Percentiles rank a stretch among this genome's conserved stretches.
Evolutionary conservation across 192 early-diverging fungal genomes (phyloP).

Genomic region (Backusella tuberculispora): DNA sequence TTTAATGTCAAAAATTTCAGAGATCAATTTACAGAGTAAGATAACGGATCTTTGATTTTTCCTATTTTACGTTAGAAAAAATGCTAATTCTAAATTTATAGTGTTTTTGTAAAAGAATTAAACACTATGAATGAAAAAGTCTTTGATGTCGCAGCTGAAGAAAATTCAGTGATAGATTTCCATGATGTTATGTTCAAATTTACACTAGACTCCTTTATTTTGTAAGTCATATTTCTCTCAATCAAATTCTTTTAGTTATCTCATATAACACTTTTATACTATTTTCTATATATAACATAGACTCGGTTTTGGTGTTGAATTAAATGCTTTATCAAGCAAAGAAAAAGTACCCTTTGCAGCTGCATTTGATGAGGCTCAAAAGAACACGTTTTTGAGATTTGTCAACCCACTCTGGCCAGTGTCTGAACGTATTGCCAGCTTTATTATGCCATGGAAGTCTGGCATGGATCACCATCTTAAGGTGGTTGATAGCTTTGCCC

Average conservation of each 20-base stretch:
- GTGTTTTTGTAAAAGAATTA: slow-evolving; percentile 36
- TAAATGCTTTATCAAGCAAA: slow-evolving; percentile 44
- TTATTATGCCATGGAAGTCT: slow-evolving; percentile 23
- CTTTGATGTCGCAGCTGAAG: slow-evolving; percentile 28
- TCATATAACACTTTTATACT: not conserved
- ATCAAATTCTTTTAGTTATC: not conserved
- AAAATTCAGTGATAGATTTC: slow-evolving; percentile 43
- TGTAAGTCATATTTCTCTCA: slow-evolving; percentile 22
- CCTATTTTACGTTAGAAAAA: not conserved
- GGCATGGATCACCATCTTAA: slow-evolving; percentile 37
- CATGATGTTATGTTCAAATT: slow-evolving; percentile 52
- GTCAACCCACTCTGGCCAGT: slow-evolving; percentile 31
- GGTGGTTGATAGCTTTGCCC: slow-evolving; percentile 36
- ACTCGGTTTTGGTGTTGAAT: slow-evolving; percentile 52
- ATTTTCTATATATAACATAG: slow-evolving; percentile 19
- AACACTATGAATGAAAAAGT: slow-evolving; percentile 14
- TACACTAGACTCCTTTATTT: slow-evolving; percentile 46
- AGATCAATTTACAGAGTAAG: slow-evolving; percentile 40
- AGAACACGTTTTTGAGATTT: slow-evolving; percentile 39
- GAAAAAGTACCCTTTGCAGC: slow-evolving; percentile 51
- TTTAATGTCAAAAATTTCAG: slow-evolving; percentile 43
- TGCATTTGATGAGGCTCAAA: slow-evolving; percentile 59
- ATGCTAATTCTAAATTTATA: not conserved
- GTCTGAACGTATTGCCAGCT: not conserved
- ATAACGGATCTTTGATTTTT: not conserved